Evolutionary conservation across 148 eudicot genomes (phyloP).

Genomic region (Pouteria glomerata): DNA sequence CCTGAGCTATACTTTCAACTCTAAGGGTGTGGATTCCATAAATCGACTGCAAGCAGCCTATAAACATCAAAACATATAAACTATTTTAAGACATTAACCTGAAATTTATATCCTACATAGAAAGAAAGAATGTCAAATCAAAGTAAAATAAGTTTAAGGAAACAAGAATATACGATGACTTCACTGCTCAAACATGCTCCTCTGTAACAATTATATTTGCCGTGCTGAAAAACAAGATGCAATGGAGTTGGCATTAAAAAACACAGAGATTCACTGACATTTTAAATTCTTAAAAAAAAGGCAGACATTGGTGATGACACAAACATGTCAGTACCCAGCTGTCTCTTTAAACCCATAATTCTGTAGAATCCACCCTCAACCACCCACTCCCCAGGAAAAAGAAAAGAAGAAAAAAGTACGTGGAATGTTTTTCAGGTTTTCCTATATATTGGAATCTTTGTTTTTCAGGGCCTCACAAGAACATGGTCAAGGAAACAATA

Average conservation of each 20-base stretch:
- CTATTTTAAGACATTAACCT: neutral
- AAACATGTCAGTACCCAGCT: too few relatives aligned
- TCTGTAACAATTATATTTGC: neutral
- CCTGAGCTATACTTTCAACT: constrained; percentile 72
- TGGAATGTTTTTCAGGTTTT: neutral
- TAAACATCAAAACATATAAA: constrained; percentile 1
- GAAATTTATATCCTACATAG: neutral
- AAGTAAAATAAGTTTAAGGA: neutral
- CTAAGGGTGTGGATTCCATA: constrained; percentile 70
- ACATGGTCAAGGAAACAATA: too few relatives aligned
- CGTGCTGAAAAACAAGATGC: neutral
- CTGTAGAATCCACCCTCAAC: neutral
- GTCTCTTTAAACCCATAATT: too few relatives aligned
- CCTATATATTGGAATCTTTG: neutral
- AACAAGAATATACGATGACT: neutral
- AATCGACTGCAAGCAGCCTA: constrained; percentile 73
- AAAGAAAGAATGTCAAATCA: neutral
- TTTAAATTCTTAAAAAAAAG: neutral
- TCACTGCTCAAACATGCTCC: neutral
- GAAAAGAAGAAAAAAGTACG: neutral
- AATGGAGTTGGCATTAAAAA: neutral
- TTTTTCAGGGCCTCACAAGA: too few relatives aligned
- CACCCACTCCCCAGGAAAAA: neutral
- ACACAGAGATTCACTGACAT: neutral
- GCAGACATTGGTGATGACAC: too few relatives aligned